Conservation (phyloP, 2,329 filamentous ascomycete genomes). For the Pseudogymnoascus sp. region DNA sequence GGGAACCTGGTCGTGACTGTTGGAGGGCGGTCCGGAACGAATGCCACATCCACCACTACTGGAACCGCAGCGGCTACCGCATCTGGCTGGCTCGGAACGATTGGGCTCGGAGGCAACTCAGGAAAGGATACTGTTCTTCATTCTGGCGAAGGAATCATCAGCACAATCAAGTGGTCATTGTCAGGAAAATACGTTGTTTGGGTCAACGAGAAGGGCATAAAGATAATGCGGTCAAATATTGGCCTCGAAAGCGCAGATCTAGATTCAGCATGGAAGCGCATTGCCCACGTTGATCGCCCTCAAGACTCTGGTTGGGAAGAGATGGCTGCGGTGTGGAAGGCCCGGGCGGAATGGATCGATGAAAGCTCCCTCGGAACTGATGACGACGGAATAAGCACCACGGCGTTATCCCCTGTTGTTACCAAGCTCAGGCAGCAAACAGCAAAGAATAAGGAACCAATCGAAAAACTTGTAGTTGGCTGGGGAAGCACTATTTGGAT, state of each 20-base stretch:
- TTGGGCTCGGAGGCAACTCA: constrained; percentile 70
- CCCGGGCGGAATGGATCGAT: constrained; percentile 87
- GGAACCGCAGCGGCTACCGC: constrained; percentile 76
- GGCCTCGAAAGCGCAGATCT: constrained; percentile 68
- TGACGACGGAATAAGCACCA: constrained; percentile 43
- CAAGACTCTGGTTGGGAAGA: constrained; percentile 86
- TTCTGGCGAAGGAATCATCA: constrained; percentile 86
- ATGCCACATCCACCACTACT: constrained; percentile 77
- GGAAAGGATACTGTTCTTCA: constrained; percentile 85
- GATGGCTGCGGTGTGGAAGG: constrained; percentile 95
- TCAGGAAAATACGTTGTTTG: constrained; percentile 90
- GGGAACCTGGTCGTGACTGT: constrained; percentile 82
- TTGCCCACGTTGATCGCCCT: constrained; percentile 86
- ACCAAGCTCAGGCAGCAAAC: constrained; percentile 45
- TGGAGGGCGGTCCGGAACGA: constrained; percentile 72
- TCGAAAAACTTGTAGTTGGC: constrained; percentile 81
- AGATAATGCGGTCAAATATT: constrained; percentile 89
- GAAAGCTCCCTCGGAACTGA: constrained; percentile 71
- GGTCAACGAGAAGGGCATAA: constrained; percentile 95
- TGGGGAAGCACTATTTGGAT: constrained; percentile 98
- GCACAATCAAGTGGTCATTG: constrained; percentile 87
- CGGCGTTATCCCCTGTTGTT: constrained; percentile 37
- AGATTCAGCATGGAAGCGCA: constrained; percentile 88
- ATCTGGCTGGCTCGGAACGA: constrained; percentile 83
- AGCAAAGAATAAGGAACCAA: constrained; percentile 40